Evolutionary conservation across 2,329 filamentous ascomycete species (phyloP).

Genomic region (Ceratocystis papillata): DNA sequence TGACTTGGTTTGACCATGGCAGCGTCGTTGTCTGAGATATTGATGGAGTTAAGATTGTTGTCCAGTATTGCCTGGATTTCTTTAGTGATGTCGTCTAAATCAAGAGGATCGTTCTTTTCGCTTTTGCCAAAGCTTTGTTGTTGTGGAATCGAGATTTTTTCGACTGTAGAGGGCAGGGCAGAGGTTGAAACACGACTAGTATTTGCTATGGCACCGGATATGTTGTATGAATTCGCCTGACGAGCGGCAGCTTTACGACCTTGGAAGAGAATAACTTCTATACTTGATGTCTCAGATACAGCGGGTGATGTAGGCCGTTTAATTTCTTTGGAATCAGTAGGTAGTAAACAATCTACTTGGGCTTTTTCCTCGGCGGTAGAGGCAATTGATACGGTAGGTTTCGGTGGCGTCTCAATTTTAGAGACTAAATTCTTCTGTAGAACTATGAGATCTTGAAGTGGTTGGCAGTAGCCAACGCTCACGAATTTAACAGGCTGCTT

Average conservation of each 20-base stretch:
- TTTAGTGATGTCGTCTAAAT: conserved; percentile 4
- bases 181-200: not conserved
- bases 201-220: not conserved
- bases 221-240: not conserved
- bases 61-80: conserved; percentile 16
- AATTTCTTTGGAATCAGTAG: not conserved
- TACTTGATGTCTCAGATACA: conserved; percentile 23
- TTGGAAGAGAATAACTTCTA: conserved; percentile 61
- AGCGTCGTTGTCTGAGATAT: not conserved
- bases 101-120: not conserved
- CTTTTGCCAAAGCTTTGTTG: not conserved
- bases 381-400: not conserved
- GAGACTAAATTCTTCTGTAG: conserved; percentile 17
- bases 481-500: conserved; percentile 42
- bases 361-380: not conserved
- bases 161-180: not conserved
- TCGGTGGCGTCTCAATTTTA: too few species aligned
- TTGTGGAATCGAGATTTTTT: not conserved
- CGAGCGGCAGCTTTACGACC: conserved; percentile 37
- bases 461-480: conserved; percentile 43
- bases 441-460: conserved; percentile 33
- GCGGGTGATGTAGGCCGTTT: conserved; percentile 3
- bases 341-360: conserved; percentile 8
- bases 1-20: conserved; percentile 22
- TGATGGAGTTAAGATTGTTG: not conserved